Evolutionary conservation across 2,329 filamentous ascomycete genomes (phyloP), one percentile per base, ranked within the genome.

Genomic region (Tolypocladium tundrense): DNA sequence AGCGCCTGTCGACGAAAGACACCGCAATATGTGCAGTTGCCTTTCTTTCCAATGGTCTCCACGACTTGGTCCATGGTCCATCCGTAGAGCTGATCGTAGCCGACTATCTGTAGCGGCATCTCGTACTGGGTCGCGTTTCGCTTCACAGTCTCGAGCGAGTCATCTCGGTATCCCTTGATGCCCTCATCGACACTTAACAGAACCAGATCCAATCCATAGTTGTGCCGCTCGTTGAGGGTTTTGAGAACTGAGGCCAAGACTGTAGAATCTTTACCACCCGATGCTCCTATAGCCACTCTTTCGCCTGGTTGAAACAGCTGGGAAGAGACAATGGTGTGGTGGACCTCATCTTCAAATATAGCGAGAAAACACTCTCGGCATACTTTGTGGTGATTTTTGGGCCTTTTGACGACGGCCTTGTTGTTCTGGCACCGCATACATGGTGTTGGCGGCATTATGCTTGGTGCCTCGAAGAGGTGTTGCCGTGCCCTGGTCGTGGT

Each of bases 1-100:
- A 99, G 79, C 1, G 94, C 94, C 75, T 99, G 94, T 59, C 95
- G 83, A 57, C 94, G 82, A 70, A 99, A 99, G 21, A 99, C 94
- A 16, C 94, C 94, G 68, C 94, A 99, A 69, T 99, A 99, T 37
- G 95, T 99, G 80, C 94, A 99, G 73, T 99, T 99, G 37, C 93
- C 92, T 73, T 97, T 97, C 77, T 97, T 97, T 16, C 94, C 94
- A 55, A 99, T 89, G 53, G 93, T 90, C 67, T 92, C 89, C 4
- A 99, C 95, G 11, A 99, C 94, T 69, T 97, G 91, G 68, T 99
- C 94, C 94, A 99, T 99, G 1, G 92, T 97, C 94, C 94, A 99
- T 10, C 93, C 94, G 70, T 99, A 99, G 11, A 99, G 78, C 67
- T 97, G 89, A 57, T 87, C 88, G 67, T 99, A 99, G 54, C 93